These are phyloP conservation scores for Paxillus rubicundulus DNA, from an alignment of 768 basidiomycete species.

Conservation along the genomic window DNA sequence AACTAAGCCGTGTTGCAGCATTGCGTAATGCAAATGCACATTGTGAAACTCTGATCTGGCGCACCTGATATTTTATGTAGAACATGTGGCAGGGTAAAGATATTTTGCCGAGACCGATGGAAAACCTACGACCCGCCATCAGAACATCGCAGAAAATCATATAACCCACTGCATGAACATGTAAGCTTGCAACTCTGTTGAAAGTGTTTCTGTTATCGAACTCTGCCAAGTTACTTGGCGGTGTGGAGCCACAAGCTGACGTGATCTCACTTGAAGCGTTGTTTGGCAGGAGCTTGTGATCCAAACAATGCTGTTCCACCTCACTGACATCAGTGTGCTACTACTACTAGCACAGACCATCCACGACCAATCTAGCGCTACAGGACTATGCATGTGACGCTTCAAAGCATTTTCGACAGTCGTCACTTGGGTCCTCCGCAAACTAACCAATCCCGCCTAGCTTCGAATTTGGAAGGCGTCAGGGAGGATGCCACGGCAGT, in stretches of 20 bases:
- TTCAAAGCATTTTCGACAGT: conserved; percentile 18
- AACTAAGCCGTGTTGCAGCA: not conserved
- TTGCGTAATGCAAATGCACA: not conserved
- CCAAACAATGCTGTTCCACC: conserved; percentile 11
- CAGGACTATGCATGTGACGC: not conserved
- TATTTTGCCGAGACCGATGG: not conserved
- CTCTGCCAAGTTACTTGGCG: no score
- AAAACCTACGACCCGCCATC: not conserved
- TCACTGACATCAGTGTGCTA: not conserved
- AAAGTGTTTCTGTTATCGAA: no score
- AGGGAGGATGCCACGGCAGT: conserved; percentile 20
- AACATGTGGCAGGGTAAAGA: not conserved
- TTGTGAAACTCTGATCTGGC: not conserved
- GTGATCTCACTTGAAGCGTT: not conserved
- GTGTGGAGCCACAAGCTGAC: no score
- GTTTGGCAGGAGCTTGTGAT: conserved; percentile 12
- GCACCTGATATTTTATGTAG: not conserved
- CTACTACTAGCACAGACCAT: not conserved
- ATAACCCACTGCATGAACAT: not conserved
- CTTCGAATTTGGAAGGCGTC: conserved; percentile 6
- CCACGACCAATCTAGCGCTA: not conserved
- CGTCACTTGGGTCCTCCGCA: conserved; percentile 5
- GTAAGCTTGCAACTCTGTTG: not conserved
- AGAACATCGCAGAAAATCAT: not conserved
- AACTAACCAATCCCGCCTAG: not conserved